These are phyloP conservation scores for Pelargonium nanum DNA, from an alignment of 345 rosid species.

Conservation along the genomic window DNA sequence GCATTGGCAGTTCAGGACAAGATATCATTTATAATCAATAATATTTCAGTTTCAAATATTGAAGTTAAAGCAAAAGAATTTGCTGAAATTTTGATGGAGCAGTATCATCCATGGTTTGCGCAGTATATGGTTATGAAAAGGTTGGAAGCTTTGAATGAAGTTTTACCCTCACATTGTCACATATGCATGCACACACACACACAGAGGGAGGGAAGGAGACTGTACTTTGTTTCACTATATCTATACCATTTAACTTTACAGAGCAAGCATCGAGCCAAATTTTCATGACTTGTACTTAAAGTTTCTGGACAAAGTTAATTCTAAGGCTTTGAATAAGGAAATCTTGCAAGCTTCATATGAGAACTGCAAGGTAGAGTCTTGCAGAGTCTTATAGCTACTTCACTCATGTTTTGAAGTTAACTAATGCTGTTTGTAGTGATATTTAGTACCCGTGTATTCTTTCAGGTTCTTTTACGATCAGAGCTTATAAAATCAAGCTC, in stretches of 20 bases:
- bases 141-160: constrained; percentile 21
- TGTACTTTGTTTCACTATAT: neutral
- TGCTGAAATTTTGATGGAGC: constrained; percentile 70
- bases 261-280: constrained; percentile 98
- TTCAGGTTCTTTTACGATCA: constrained; percentile 90
- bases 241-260: constrained; percentile 20
- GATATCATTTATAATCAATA: constrained; percentile 82
- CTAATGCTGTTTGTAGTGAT: neutral
- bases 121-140: constrained; percentile 99
- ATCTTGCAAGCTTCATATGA: constrained; percentile 84
- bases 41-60: constrained; percentile 64
- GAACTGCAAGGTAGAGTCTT: constrained; percentile 76
- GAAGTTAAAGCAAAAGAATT: constrained; percentile 83
- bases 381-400: neutral
- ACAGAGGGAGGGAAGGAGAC: neutral
- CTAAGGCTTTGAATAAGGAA: constrained; percentile 71
- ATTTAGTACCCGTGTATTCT: constrained; percentile 1
- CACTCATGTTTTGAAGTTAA: neutral
- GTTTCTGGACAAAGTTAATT: constrained; percentile 79
- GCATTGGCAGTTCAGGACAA: constrained; percentile 76
- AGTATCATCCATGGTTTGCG: constrained; percentile 89
- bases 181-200: neutral
- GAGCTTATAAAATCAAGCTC: constrained; percentile 97
- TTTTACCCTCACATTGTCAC: neutral
- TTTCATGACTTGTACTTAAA: constrained; percentile 93